Evolutionary conservation across 345 rosid species (phyloP), one percentile per base, ranked within the genome.

Genomic region (Toxicodendron radicans): DNA sequence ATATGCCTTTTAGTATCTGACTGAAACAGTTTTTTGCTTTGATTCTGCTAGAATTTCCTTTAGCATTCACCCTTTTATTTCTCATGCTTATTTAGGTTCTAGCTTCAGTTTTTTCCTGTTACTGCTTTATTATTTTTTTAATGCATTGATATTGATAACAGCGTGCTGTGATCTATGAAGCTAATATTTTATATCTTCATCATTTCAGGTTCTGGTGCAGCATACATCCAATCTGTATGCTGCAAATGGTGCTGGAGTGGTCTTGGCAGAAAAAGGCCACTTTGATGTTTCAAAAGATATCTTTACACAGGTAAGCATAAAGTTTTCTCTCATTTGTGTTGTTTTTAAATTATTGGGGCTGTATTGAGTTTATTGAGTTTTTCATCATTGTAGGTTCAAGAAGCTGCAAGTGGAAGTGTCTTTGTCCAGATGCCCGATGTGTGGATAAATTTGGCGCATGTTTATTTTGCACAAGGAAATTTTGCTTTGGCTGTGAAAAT

Each of bases 401-500:
- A 95, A 86, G 98, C 94, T 85, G 99, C 98, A 21, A 95, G 99
- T 79, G 97, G 99, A 82, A 95, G 85, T 85, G 90, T 90, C 73
- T 92, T 95, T 84, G 87, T 89, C 81, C 98, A 91, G 87, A 90
- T 95, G 98, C 92, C 98, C 66, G 99, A 91, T 80, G 97, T 95
- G 63, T 95, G 99, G 98, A 88, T 95, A 86, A 95, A 95, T 83
- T 86, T 93, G 80, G 99, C 98, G 23, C 99, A 93, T 83, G 94
- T 95, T 69, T 93, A 91, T 84, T 93, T 95, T 71, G 98, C 98
- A 71, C 98, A 93, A 74, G 99, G 99, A 61, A 93, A 93, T 81
- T 93, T 93, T 72, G 89, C 98, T 49, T 88, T 93, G 64, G 96
- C 99, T 49, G 92, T 95, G 71, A 95, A 95, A 87, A 95, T 95